These are phyloP conservation scores for Paecilomyces sp. DNA, from an alignment of 2,329 filamentous ascomycete species.

Conservation along the genomic window DNA sequence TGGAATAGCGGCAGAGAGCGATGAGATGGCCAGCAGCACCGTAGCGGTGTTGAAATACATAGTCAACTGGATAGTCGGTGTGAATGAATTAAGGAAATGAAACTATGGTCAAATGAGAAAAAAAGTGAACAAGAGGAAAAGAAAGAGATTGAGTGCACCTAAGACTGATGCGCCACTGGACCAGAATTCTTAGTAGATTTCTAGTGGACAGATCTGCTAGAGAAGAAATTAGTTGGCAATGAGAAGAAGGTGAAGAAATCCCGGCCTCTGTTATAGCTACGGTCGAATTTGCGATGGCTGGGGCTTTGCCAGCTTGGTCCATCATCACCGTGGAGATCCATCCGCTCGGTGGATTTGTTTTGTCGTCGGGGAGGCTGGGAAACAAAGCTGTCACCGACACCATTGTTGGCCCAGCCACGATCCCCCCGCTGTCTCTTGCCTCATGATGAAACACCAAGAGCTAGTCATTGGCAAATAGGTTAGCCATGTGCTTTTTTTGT, in stretches of 20 bases:
- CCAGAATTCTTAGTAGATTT: not conserved
- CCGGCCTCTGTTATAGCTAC: not conserved
- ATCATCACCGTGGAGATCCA: not conserved
- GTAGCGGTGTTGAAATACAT: conserved; percentile 23
- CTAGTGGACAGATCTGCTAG: not conserved
- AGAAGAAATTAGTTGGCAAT: not conserved
- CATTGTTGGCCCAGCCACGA: conserved; percentile 2
- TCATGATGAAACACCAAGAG: not conserved
- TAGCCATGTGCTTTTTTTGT: not conserved
- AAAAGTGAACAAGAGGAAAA: conserved; percentile 1
- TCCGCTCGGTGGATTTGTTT: not conserved
- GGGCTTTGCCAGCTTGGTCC: not conserved
- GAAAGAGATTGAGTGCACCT: not conserved
- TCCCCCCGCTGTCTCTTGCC: not conserved
- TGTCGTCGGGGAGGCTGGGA: conserved; percentile 2
- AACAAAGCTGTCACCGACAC: not conserved
- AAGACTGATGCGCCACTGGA: not conserved
- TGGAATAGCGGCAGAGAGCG: conserved; percentile 20
- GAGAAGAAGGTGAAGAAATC: not conserved
- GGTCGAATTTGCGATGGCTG: not conserved
- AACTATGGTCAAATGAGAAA: conserved; percentile 1
- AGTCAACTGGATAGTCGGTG: not conserved
- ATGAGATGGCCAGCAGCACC: conserved; percentile 19
- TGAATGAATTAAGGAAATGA: conserved; percentile 1
- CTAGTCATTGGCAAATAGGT: conserved; percentile 1